Conservation (phyloP, 768 basidiomycete genomes). For the Amanita pallidorosea region DNA sequence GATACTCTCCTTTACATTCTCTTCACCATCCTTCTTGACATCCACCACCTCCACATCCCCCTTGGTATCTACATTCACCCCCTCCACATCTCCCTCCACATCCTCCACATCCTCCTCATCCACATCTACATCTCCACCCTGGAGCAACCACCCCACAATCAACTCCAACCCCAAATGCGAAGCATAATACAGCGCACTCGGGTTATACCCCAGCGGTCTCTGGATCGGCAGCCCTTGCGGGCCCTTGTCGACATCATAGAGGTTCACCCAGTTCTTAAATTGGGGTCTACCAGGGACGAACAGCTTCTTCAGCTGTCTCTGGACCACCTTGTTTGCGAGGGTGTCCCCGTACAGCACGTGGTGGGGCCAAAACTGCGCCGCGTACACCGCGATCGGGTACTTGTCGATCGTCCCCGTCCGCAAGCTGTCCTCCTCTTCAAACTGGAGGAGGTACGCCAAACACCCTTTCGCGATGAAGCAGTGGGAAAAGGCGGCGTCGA, state of each 20-base stretch:
- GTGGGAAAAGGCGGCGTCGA: neutral
- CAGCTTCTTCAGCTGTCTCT: neutral
- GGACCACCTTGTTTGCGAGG: neutral
- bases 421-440: neutral
- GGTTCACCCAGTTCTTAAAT: neutral
- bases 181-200: neutral
- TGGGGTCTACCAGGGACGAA: neutral
- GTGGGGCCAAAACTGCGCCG: neutral
- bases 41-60: too few species aligned
- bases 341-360: neutral
- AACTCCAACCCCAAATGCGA: neutral
- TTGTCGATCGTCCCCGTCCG: neutral
- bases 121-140: too few species aligned
- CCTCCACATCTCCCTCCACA: too few species aligned
- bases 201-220: neutral
- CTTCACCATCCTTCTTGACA: too few species aligned
- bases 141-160: neutral
- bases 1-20: too few species aligned
- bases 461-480: conserved; percentile 1
- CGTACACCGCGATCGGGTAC: neutral
- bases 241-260: neutral
- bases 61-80: too few species aligned
- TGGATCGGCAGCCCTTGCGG: neutral
- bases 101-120: too few species aligned
- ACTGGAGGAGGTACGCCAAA: conserved; percentile 1